Conservation (phyloP, 352 stramenopile genomes). For the Peronospora farinosa region DNA sequence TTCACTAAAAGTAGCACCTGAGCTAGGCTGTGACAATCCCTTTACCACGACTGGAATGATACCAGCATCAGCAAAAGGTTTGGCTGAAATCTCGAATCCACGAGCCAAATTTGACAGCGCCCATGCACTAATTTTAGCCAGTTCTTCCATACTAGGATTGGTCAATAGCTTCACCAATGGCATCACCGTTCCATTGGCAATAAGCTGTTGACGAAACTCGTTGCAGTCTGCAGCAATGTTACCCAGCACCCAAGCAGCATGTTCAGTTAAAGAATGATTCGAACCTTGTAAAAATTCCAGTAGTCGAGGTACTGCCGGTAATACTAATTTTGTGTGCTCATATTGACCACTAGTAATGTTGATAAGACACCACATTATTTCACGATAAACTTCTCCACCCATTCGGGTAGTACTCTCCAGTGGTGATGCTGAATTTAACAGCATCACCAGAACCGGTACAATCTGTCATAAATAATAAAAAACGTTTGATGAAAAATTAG, state of each 20-base stretch:
- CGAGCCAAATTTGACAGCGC: conserved; percentile 26
- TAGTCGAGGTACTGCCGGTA: conserved; percentile 67
- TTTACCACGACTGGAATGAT: conserved; percentile 45
- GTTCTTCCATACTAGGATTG: conserved; percentile 6
- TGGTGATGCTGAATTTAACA: conserved; percentile 65
- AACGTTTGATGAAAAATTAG: conserved; percentile 12
- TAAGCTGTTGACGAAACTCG: conserved; percentile 77
- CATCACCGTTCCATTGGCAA: conserved; percentile 43
- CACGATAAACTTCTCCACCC: conserved; percentile 63
- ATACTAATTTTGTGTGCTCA: conserved; percentile 74
- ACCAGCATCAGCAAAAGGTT: conserved; percentile 68
- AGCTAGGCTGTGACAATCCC: conserved; percentile 32
- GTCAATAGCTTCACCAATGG: conserved; percentile 9
- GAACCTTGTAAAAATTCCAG: conserved; percentile 61
- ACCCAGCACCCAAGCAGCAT: conserved; percentile 73
- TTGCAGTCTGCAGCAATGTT: conserved; percentile 85
- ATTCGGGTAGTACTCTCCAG: conserved; percentile 53
- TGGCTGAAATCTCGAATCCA: conserved; percentile 63
- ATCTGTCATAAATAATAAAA: conserved; percentile 36
- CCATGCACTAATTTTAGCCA: conserved; percentile 37
- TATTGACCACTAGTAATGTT: conserved; percentile 81
- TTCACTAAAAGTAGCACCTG: conserved; percentile 32
- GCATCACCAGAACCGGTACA: conserved; percentile 56
- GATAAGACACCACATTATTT: conserved; percentile 79
- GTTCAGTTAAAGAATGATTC: conserved; percentile 58